Evolutionary conservation across 305 asterid genomes (phyloP), one percentile per base, ranked within the genome.

Genomic region (Solanum chacoense): DNA sequence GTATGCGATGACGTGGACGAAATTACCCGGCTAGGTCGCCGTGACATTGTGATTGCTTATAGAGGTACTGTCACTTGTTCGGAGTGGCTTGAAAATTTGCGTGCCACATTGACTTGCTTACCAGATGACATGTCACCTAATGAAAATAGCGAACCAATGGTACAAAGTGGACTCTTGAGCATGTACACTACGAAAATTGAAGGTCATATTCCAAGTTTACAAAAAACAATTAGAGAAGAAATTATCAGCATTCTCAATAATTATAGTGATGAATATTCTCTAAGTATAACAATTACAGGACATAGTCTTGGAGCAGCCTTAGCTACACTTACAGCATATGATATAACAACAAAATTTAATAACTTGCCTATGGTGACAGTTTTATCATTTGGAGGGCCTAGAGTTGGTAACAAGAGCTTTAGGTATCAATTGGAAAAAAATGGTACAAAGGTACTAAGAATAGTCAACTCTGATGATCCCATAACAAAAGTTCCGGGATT

Each of bases 271-370:
- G 95, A 65, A 9, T 22, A 93, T 87, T 93, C 94, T 6, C 3
- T 97, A 16, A 97, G 99, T 86, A 73, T 97, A 89, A 97, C 99
- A 28, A 63, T 97, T 91, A 96, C 98, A 40, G 99, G 99, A 90
- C 99, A 97, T 87, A 95, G 98, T 1, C 94, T 97, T 0, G 99
- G 98, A 55, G 99, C 98, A 26, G 98, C 99, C 32, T 93, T 97
- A 0, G 99, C 98, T 35, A 97, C 97, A 22, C 93, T 97, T 65
- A 94, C 97, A 10, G 99, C 98, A 28, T 93, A 93, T 69, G 99
- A 97, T 88, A 92, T 97, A 26, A 96, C 92, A 5, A 90, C 89
- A 20, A 91, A 92, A 2, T 93, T 96, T 88, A 42, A 37, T 1
- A 38, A 90, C 69, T 29, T 63, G 55, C 97, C 94, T 7, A 74